phyloP scores from a whole-genome alignment of 192 early-diverging fungal species.

The Coemansia sp. region DNA sequence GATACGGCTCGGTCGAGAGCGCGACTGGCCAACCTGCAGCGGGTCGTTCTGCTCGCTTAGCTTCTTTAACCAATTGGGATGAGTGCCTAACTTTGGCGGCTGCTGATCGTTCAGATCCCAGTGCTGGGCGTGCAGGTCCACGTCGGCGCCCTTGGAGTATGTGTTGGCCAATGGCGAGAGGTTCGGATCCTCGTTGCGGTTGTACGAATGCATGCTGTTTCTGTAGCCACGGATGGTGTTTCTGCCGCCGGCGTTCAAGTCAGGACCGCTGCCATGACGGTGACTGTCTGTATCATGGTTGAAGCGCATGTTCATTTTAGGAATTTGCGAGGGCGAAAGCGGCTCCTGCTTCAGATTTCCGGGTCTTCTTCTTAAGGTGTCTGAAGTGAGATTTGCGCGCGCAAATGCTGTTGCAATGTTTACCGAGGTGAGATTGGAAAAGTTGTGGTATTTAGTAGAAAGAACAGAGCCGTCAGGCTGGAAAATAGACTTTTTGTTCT shows the following conservation, averaged over 20 bases:
- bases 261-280: not conserved
- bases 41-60: not conserved
- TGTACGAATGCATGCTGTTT: not conserved
- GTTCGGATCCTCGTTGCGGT: not conserved
- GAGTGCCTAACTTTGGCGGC: not conserved
- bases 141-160: not conserved
- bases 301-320: constrained; percentile 24
- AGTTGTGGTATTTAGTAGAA: constrained; percentile 17
- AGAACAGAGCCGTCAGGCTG: not conserved
- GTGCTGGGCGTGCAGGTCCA: not conserved
- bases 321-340: constrained; percentile 52
- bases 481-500: constrained; percentile 18
- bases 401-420: constrained; percentile 59
- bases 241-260: not conserved
- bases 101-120: constrained; percentile 2
- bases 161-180: not conserved
- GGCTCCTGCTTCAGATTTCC: constrained; percentile 48
- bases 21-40: not conserved
- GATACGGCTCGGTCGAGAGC: not conserved
- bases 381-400: constrained; percentile 47
- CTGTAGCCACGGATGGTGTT: not conserved
- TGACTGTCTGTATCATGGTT: constrained; percentile 1
- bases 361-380: constrained; percentile 46
- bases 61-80: constrained; percentile 2
- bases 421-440: constrained; percentile 53